Evolutionary conservation across 2,329 filamentous ascomycete species (phyloP).

Genomic region (Hirsutella thompsonii): DNA sequence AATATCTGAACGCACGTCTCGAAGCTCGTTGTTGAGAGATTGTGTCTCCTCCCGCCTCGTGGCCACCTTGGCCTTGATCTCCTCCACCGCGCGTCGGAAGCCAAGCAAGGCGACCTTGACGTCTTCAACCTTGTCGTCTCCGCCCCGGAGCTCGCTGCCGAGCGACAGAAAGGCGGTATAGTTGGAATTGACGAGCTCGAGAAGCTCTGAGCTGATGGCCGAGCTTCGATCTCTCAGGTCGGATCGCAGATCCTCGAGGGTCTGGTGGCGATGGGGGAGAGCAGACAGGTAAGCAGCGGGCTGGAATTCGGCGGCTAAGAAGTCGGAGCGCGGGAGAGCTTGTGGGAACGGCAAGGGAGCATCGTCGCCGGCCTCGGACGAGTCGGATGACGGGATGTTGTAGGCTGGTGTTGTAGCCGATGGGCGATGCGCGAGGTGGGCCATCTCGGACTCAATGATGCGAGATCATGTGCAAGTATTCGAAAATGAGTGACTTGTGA

Average conservation of each 20-base stretch:
- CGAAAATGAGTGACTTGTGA: no score
- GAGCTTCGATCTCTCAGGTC: slow-evolving; percentile 75
- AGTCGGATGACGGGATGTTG: slow-evolving; percentile 5
- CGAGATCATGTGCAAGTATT: no score
- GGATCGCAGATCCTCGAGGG: slow-evolving; percentile 79
- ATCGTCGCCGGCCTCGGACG: slow-evolving; percentile 29
- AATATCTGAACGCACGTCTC: slow-evolving; percentile 48
- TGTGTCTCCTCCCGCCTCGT: slow-evolving; percentile 51
- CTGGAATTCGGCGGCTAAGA: slow-evolving; percentile 65
- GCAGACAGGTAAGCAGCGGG: slow-evolving; percentile 70
- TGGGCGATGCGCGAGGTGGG: slow-evolving; percentile 14
- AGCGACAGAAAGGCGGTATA: slow-evolving; percentile 84
- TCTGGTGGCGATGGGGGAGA: slow-evolving; percentile 80
- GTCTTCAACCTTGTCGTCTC: slow-evolving; percentile 84
- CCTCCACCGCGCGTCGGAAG: slow-evolving; percentile 71
- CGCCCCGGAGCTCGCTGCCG: slow-evolving; percentile 69
- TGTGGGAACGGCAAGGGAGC: slow-evolving; percentile 75
- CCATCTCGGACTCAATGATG: slow-evolving; percentile 9
- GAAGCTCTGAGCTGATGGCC: slow-evolving; percentile 69
- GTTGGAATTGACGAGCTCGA: slow-evolving; percentile 91
- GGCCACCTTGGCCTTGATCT: slow-evolving; percentile 53
- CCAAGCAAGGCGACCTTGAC: slow-evolving; percentile 77
- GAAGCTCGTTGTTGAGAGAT: slow-evolving; percentile 52
- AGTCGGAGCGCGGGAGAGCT: slow-evolving; percentile 71
- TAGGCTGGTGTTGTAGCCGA: slow-evolving; percentile 5